phyloP scores from a whole-genome alignment of 176 grass and related monocot species.

The Carex kokanica region DNA sequence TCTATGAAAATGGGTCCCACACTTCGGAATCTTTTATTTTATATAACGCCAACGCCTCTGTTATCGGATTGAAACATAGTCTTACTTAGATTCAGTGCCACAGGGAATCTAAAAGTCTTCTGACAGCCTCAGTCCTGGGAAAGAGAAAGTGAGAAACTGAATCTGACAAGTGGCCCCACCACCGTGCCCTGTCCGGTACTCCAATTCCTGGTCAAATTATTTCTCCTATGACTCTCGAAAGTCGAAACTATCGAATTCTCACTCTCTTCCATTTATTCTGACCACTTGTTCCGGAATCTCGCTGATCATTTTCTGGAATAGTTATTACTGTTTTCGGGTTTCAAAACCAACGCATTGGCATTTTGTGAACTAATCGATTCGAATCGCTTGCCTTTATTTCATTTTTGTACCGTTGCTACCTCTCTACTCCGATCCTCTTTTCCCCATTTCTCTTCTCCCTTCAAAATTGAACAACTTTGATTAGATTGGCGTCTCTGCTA shows the following conservation, averaged over 20 bases:
- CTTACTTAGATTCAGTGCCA: neutral
- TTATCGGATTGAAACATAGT: neutral
- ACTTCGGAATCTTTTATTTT: too few relatives aligned
- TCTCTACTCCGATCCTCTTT: conserved; percentile 14
- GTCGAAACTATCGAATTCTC: neutral
- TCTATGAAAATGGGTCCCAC: neutral
- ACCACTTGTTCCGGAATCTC: conserved; percentile 8
- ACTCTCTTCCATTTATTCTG: conserved; percentile 5
- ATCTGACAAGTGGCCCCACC: neutral
- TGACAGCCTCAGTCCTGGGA: neutral
- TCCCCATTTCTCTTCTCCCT: conserved; percentile 25
- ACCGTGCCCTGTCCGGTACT: neutral
- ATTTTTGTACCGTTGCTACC: conserved; percentile 6
- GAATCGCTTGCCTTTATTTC: conserved; percentile 3
- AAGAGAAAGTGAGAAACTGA: neutral
- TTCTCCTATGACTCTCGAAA: neutral
- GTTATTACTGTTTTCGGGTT: neutral
- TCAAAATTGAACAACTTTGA: conserved; percentile 3
- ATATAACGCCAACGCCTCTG: neutral
- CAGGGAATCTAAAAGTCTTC: neutral
- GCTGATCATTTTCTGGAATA: neutral
- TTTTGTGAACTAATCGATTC: neutral
- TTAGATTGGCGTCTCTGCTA: conserved; percentile 10
- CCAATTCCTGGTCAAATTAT: neutral
- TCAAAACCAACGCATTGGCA: neutral